These are phyloP conservation scores for Cinchona pubescens DNA, from an alignment of 257 asterid species.

Conservation along the genomic window DNA sequence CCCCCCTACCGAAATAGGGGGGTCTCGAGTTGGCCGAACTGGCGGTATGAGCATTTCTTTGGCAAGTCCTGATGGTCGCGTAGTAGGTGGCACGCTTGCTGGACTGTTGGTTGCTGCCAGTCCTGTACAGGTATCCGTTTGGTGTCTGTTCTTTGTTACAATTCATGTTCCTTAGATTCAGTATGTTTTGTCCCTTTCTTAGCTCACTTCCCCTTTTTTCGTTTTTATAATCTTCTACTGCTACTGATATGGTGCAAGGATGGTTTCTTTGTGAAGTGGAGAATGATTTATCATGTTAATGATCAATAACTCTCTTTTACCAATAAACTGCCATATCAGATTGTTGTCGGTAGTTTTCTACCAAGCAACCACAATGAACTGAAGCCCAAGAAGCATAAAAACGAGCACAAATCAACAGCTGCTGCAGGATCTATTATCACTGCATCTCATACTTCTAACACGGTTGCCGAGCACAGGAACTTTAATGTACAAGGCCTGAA, in stretches of 20 bases:
- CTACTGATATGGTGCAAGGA: neutral
- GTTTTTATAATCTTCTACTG: neutral
- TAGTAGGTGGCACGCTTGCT: conserved; percentile 72
- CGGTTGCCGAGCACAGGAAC: conserved; percentile 33
- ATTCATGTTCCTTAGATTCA: neutral
- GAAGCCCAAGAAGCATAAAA: conserved; percentile 66
- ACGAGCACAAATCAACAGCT: conserved; percentile 20
- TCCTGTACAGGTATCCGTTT: conserved; percentile 56
- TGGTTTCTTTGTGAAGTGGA: neutral
- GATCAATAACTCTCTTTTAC: neutral
- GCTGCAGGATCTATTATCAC: conserved; percentile 27
- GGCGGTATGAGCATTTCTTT: conserved; percentile 71
- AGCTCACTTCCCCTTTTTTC: neutral
- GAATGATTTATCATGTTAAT: neutral
- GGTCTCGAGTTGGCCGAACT: conserved; percentile 43
- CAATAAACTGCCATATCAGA: conserved; percentile 37
- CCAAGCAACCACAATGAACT: conserved; percentile 50
- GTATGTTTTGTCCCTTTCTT: neutral
- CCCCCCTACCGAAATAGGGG: conserved; percentile 62
- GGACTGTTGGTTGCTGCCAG: conserved; percentile 72
- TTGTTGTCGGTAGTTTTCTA: conserved; percentile 76
- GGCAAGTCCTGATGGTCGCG: conserved; percentile 87
- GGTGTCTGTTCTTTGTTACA: neutral
- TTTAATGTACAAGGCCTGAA: conserved; percentile 25
- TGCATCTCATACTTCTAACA: conserved; percentile 29